Conservation (phyloP, 495 filamentous ascomycete species). For the Penicillium egyptiacum region DNA sequence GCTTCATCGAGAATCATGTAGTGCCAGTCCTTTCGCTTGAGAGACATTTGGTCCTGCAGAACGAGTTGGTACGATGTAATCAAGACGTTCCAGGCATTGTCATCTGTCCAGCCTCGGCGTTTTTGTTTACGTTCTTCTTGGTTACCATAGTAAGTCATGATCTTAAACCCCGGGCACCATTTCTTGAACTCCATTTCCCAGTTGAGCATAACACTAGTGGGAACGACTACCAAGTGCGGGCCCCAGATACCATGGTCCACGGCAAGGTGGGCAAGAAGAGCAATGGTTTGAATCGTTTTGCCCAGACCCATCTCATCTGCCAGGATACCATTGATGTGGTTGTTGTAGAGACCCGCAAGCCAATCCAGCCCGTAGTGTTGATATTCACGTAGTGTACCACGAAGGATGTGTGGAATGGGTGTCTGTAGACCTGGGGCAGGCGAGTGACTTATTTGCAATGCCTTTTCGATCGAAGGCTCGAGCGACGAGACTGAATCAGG, state of each 20-base stretch:
- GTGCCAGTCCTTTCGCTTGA: conserved; percentile 92
- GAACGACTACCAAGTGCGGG: conserved; percentile 92
- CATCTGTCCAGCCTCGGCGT: conserved; percentile 84
- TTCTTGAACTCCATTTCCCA: conserved; percentile 99
- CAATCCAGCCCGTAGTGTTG: conserved; percentile 96
- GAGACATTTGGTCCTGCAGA: conserved; percentile 88
- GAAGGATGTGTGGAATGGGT: conserved; percentile 81
- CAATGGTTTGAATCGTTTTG: conserved; percentile 98
- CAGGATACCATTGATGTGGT: conserved; percentile 94
- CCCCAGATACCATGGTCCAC: conserved; percentile 92
- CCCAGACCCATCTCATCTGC: conserved; percentile 99
- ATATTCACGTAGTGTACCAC: conserved; percentile 92
- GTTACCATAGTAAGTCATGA: conserved; percentile 93
- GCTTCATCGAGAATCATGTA: conserved; percentile 99
- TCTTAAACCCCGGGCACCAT: conserved; percentile 97
- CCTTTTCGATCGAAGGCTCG: conserved; percentile 43
- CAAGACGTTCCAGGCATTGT: conserved; percentile 91
- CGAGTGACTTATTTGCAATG: conserved; percentile 32
- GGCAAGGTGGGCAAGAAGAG: conserved; percentile 89
- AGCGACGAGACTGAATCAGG: conserved; percentile 64
- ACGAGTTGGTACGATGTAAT: conserved; percentile 97
- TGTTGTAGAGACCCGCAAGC: conserved; percentile 90
- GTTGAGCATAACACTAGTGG: conserved; percentile 97
- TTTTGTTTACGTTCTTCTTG: conserved; percentile 89
- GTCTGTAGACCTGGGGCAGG: conserved; percentile 57